These are phyloP conservation scores for Salix exigua DNA, from an alignment of 345 rosid genomes.

Conservation along the genomic window DNA sequence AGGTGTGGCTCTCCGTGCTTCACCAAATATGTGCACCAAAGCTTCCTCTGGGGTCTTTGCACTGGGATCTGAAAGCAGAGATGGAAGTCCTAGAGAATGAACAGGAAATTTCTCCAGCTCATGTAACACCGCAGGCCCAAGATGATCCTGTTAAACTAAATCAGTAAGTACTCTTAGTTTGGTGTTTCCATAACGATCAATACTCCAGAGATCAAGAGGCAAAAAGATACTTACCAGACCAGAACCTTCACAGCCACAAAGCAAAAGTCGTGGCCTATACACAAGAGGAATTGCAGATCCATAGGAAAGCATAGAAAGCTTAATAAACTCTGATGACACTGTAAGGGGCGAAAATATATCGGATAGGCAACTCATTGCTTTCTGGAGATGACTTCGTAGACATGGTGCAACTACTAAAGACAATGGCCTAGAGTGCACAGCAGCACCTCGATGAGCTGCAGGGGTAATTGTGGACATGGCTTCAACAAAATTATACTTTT, in stretches of 20 bases:
- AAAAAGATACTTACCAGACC: slow-evolving; percentile 79
- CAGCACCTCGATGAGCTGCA: slow-evolving; percentile 96
- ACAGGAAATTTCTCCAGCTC: slow-evolving; percentile 97
- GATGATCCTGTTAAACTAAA: slow-evolving; percentile 91
- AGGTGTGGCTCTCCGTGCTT: slow-evolving; percentile 96
- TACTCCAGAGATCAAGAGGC: slow-evolving; percentile 15
- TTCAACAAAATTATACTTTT: slow-evolving; percentile 82
- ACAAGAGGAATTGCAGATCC: slow-evolving; percentile 92
- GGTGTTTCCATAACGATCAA: slow-evolving; percentile 23
- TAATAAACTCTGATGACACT: slow-evolving; percentile 65
- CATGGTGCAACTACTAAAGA: slow-evolving; percentile 93
- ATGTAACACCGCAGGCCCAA: slow-evolving; percentile 96
- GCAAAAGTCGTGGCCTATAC: slow-evolving; percentile 89
- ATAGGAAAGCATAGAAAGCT: slow-evolving; percentile 89
- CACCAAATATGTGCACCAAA: slow-evolving; percentile 92
- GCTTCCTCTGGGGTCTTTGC: slow-evolving; percentile 99
- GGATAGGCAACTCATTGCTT: slow-evolving; percentile 63
- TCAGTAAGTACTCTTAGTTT: slow-evolving; percentile 66
- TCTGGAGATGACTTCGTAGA: slow-evolving; percentile 72
- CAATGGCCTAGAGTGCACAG: slow-evolving; percentile 93
- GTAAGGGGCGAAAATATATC: slow-evolving; percentile 73
- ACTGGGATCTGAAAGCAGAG: slow-evolving; percentile 98
- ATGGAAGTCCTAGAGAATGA: slow-evolving; percentile 93
- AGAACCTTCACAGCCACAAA: slow-evolving; percentile 79
- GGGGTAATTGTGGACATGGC: slow-evolving; percentile 97